A percentile compares a stretch with the other conserved stretches of the same genome.
These are phyloP conservation scores for Hypoxylon sp. DNA, from an alignment of 2,329 filamentous ascomycete species.

Conservation along the genomic window DNA sequence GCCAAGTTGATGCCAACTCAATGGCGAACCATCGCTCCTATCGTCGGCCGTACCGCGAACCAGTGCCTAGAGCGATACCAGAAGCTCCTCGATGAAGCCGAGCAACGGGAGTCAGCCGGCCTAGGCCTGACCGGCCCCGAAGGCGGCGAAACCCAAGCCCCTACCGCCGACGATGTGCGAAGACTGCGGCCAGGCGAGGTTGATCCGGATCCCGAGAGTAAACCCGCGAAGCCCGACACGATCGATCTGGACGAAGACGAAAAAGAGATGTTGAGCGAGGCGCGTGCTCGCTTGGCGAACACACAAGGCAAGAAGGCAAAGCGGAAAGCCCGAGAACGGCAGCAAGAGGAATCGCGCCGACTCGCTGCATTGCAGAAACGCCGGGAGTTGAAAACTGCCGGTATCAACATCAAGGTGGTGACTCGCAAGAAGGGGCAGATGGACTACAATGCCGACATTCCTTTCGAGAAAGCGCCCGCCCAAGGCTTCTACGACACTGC, in stretches of 20 bases:
- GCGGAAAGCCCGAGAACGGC: conserved; percentile 93
- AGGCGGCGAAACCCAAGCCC: conserved; percentile 87
- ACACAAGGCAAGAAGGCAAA: conserved; percentile 99
- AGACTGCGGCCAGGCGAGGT: conserved; percentile 90
- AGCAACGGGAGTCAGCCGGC: conserved; percentile 84
- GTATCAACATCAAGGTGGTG: conserved; percentile 96
- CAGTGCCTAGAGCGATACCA: conserved; percentile 98
- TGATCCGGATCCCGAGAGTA: conserved; percentile 96
- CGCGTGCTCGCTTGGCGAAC: conserved; percentile 93
- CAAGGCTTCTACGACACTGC: conserved; percentile 93
- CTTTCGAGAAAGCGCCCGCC: conserved; percentile 92
- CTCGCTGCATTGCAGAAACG: conserved; percentile 94
- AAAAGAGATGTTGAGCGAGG: conserved; percentile 99
- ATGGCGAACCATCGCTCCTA: conserved; percentile 98
- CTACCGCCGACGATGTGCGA: conserved; percentile 92
- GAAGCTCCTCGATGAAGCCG: conserved; percentile 94
- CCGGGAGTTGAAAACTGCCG: conserved; percentile 94
- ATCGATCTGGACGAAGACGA: conserved; percentile 99
- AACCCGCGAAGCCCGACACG: conserved; percentile 93
- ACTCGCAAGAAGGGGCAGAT: conserved; percentile 95
- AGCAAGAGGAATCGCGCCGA: conserved; percentile 92
- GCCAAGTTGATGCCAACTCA: conserved; percentile 99
- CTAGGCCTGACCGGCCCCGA: conserved; percentile 87
- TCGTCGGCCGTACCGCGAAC: conserved; percentile 95
- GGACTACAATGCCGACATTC: conserved; percentile 99